A percentile compares a stretch with the other conserved stretches of the same genome.
phyloP scores from a whole-genome alignment of 768 basidiomycete species.

The Chiua virens region DNA sequence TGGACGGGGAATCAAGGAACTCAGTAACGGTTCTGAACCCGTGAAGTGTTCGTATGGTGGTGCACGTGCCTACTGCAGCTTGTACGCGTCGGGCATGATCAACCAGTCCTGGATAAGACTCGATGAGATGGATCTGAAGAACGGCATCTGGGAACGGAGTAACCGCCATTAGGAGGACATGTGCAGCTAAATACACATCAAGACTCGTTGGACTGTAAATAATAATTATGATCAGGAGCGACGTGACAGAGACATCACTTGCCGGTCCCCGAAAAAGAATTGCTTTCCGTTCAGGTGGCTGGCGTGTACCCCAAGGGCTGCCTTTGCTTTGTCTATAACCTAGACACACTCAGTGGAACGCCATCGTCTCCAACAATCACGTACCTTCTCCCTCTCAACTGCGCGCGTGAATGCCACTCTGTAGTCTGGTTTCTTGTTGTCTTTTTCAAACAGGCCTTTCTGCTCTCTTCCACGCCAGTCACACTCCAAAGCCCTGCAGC shows the following conservation, averaged over 20 bases:
- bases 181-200: slow-evolving; percentile 68
- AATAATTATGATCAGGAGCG: neutral
- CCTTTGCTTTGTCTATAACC: slow-evolving; percentile 60
- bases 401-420: slow-evolving; percentile 46
- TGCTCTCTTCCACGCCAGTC: slow-evolving; percentile 40
- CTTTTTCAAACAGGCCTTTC: slow-evolving; percentile 33
- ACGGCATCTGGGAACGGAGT: slow-evolving; percentile 64
- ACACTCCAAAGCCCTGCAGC: slow-evolving; percentile 62
- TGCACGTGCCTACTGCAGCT: slow-evolving; percentile 30
- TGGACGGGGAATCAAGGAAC: slow-evolving; percentile 39
- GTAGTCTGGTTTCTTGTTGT: slow-evolving; percentile 34
- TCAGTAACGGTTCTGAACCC: slow-evolving; percentile 27
- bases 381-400: slow-evolving; percentile 64
- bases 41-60: slow-evolving; percentile 21
- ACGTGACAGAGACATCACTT: slow-evolving; percentile 10
- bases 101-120: slow-evolving; percentile 57
- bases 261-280: slow-evolving; percentile 56
- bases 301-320: slow-evolving; percentile 56
- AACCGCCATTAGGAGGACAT: slow-evolving; percentile 57
- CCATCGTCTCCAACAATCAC: neutral
- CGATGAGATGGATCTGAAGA: slow-evolving; percentile 51
- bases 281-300: slow-evolving; percentile 49
- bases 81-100: slow-evolving; percentile 57
- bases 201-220: slow-evolving; percentile 54
- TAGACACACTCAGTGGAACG: slow-evolving; percentile 28